Evolutionary conservation across 2,329 filamentous ascomycete genomes (phyloP), one percentile per base, ranked within the genome.

Genomic region (Emergomyces orientalis): DNA sequence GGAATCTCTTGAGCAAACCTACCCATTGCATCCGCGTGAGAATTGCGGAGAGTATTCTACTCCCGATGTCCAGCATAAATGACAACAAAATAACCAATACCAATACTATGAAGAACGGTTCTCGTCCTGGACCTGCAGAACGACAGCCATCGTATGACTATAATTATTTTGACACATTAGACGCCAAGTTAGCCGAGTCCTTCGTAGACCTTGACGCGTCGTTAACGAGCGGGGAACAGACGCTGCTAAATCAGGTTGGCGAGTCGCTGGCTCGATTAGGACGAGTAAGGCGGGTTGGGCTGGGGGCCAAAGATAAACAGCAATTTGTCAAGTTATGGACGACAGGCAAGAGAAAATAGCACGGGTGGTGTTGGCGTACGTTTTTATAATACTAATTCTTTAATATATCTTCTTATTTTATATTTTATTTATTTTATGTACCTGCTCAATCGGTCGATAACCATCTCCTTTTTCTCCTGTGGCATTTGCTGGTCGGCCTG

Each of bases 21-120:
- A 95, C 90, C 1, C 94, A 96, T 67, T 91, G 87, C 70, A 93
- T 99, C 69, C 86, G 91, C 30, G 93, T 97, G 14, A 85, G 94
- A 59, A 92, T 99, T 62, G 94, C 91, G 0, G 89, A 93, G 71
- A 84, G 84, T 0, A 83, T 92, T 4, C n/a, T 59, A 2, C 67
- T 67, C 9, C 70, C 65, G 0, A 89, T 92, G 71, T 84, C 84
- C 0, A 83, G 91, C 4, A 13, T 47, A 30, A 51, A 30, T 8
- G 11, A 47, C n/a, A 45, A 45, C 43, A 45, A 45, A 37, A 37
- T 9, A 37, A 4, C 34, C 2, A 22, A 45, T 17, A 45, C 1
- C 14, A 17, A 51, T 51, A 37, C 32, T 1, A 65, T 63, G 11
- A 65, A 65, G 7, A 68, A 72, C 54, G 71, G 71, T 59, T 51